These are phyloP conservation scores for Diutina rugosa DNA, from an alignment of 1,139 yeast species.

Conservation along the genomic window DNA sequence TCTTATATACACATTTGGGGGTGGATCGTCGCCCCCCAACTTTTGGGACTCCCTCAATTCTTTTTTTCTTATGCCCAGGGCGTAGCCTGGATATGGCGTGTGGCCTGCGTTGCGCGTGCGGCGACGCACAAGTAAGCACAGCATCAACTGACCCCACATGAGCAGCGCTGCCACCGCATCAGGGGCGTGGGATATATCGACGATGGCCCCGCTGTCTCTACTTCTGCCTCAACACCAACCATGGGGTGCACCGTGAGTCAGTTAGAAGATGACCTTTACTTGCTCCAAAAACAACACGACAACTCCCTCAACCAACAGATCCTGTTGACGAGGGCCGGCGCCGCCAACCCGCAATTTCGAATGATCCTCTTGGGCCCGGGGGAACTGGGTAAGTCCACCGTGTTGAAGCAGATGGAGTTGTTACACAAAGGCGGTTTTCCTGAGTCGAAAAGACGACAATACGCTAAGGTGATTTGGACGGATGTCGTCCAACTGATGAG, in stretches of 20 bases:
- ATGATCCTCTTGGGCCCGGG: conserved; percentile 82
- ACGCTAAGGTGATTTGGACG: conserved; percentile 87
- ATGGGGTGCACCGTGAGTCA: conserved; percentile 1
- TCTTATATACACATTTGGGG: neutral
- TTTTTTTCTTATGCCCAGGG: neutral
- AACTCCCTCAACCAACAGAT: neutral
- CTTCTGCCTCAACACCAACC: neutral
- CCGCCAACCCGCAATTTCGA: conserved; percentile 32
- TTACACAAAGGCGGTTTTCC: conserved; percentile 81
- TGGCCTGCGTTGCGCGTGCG: neutral
- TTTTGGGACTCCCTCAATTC: no score
- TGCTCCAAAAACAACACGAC: neutral
- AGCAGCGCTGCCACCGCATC: neutral
- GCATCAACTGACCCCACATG: neutral
- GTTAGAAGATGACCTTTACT: neutral
- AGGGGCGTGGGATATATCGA: neutral
- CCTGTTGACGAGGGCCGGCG: neutral
- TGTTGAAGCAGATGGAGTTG: conserved; percentile 81
- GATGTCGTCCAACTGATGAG: conserved; percentile 88
- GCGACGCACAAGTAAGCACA: neutral
- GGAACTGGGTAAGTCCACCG: conserved; percentile 93
- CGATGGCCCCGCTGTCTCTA: neutral
- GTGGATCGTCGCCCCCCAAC: no score
- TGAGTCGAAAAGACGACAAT: conserved; percentile 66
- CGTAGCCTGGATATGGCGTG: neutral